Percentiles rank a stretch among this genome's conserved stretches.
Conservation (phyloP, 352 stramenopile species). For the Thalassiosira hispida region DNA sequence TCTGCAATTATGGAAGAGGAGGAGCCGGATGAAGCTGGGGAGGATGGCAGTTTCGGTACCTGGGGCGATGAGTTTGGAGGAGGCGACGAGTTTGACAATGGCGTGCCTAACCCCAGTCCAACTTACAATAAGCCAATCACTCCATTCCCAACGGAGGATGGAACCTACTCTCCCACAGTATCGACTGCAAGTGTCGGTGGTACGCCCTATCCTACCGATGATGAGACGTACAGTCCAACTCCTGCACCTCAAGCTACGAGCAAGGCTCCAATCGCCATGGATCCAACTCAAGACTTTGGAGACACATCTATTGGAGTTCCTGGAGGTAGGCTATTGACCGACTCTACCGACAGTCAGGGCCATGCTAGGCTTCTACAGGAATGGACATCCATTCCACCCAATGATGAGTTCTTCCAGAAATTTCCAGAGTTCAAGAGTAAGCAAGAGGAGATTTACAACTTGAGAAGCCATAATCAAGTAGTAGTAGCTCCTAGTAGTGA, state of each 20-base stretch:
- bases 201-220: slow-evolving; percentile 18
- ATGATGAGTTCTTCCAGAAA: slow-evolving; percentile 37
- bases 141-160: not conserved
- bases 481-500: not conserved
- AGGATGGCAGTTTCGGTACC: too few species aligned
- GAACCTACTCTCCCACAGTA: too few species aligned
- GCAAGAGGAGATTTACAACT: slow-evolving; percentile 39
- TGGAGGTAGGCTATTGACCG: not conserved
- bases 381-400: slow-evolving; percentile 40
- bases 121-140: not conserved
- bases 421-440: slow-evolving; percentile 32
- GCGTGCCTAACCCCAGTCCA: too few species aligned
- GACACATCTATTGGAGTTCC: too few species aligned
- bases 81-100: too few species aligned
- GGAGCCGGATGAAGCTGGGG: too few species aligned
- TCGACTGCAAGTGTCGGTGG: not conserved
- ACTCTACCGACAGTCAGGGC: not conserved
- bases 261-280: too few species aligned
- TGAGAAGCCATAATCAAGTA: slow-evolving; percentile 2
- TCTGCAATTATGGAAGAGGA: too few species aligned
- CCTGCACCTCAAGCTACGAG: not conserved
- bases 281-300: too few species aligned
- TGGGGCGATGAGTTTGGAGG: too few species aligned
- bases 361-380: not conserved
- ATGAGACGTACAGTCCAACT: slow-evolving; percentile 32